A percentile compares a stretch with the other conserved stretches of the same genome.
These are phyloP conservation scores for Mollisiaceae sp. DNA, from an alignment of 2,329 filamentous ascomycete genomes.

Conservation along the genomic window DNA sequence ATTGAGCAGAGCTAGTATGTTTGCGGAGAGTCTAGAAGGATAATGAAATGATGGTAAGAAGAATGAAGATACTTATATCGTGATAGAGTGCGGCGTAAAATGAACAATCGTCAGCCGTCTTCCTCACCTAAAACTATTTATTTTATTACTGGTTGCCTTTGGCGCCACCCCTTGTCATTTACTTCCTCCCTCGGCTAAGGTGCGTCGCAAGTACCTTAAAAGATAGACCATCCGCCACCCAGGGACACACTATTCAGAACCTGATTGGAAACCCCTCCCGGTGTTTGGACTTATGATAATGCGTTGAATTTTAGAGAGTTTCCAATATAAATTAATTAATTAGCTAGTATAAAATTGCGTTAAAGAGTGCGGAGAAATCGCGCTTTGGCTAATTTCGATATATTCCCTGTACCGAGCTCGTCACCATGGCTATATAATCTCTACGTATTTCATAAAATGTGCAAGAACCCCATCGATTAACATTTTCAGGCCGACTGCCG, in stretches of 20 bases:
- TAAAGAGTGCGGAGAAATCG: slow-evolving; percentile 2
- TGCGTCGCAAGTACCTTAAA: no score
- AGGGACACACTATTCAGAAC: no score
- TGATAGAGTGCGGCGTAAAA: slow-evolving; percentile 1
- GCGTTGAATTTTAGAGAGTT: not conserved
- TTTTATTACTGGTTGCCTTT: no score
- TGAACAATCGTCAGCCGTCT: no score
- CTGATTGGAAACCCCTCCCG: no score
- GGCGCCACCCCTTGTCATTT: no score
- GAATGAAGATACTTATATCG: slow-evolving; percentile 24
- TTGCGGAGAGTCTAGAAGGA: slow-evolving; percentile 20
- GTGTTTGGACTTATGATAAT: no score
- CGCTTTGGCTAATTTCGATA: not conserved
- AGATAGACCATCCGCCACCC: no score
- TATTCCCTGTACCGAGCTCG: not conserved
- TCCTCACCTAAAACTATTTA: no score
- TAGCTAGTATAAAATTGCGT: not conserved
- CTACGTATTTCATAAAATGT: not conserved
- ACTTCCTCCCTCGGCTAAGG: no score
- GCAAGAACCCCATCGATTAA: not conserved
- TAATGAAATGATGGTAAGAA: slow-evolving; percentile 15
- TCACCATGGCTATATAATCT: slow-evolving; percentile 6
- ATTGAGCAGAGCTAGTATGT: slow-evolving; percentile 20
- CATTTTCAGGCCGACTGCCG: not conserved
- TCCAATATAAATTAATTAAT: not conserved